Evolutionary conservation across 345 rosid genomes (phyloP).

Genomic region (Alliaria petiolata): DNA sequence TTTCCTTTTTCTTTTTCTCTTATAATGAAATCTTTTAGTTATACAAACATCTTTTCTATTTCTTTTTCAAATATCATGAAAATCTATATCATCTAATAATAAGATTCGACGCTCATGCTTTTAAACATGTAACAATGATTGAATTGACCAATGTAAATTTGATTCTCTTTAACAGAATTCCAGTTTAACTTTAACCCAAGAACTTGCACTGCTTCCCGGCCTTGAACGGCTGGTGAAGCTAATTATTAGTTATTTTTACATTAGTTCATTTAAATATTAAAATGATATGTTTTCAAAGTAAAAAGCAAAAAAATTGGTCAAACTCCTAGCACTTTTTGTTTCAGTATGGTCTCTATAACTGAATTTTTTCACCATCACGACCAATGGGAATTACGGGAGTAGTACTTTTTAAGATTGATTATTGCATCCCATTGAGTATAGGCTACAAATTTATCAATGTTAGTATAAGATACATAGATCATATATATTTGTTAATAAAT

Average conservation of each 20-base stretch:
- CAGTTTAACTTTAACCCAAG: background rate
- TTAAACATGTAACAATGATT: conserved; percentile 15
- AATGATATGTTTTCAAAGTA: background rate
- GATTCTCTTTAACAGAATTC: background rate
- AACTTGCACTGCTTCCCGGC: background rate
- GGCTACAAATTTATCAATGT: background rate
- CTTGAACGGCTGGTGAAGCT: background rate
- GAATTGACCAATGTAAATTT: background rate
- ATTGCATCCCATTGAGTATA: background rate
- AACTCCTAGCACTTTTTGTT: background rate
- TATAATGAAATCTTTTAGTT: background rate
- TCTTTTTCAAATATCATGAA: too few relatives aligned
- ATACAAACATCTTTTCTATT: background rate
- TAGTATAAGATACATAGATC: background rate
- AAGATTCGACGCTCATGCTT: conserved; percentile 13
- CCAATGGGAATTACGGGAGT: background rate
- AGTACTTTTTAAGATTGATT: too few relatives aligned
- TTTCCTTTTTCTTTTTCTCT: background rate
- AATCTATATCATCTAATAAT: conserved; percentile 24
- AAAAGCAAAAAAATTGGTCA: background rate
- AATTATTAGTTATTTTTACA: background rate
- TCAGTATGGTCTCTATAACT: background rate
- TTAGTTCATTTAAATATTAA: background rate
- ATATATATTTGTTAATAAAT: background rate
- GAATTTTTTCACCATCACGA: background rate